phyloP scores from a whole-genome alignment of 1,139 yeast species.

The Pichia sp. region DNA sequence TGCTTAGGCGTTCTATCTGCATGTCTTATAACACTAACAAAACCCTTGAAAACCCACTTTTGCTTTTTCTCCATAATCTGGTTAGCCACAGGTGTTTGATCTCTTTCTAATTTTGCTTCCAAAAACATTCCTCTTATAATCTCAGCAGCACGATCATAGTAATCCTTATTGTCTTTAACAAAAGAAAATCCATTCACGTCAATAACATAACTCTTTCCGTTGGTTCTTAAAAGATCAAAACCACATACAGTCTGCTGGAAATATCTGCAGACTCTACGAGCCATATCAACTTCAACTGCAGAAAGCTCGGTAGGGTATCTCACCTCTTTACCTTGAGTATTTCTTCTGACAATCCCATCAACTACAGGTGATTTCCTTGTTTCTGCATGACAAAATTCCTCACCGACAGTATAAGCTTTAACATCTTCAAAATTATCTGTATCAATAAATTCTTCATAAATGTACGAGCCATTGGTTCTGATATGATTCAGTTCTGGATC shows the following conservation, averaged over 20 bases:
- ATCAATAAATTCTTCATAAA: slow-evolving; percentile 94
- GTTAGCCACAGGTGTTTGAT: slow-evolving; percentile 9
- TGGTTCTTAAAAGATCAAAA: slow-evolving; percentile 84
- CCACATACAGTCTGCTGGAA: slow-evolving; percentile 98
- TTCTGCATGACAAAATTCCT: slow-evolving; percentile 89
- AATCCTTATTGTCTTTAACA: slow-evolving; percentile 84
- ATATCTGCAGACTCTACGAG: slow-evolving; percentile 60
- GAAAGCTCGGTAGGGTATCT: slow-evolving; percentile 79
- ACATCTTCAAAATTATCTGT: slow-evolving; percentile 98
- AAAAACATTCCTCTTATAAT: slow-evolving; percentile 71
- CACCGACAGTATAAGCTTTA: slow-evolving; percentile 96
- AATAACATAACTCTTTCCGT: slow-evolving; percentile 84
- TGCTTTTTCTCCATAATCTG: slow-evolving; percentile 59
- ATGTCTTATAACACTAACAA: slow-evolving; percentile 87
- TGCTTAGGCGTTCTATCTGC: slow-evolving; percentile 99
- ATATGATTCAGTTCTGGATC: slow-evolving; percentile 73
- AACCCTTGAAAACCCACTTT: slow-evolving; percentile 94
- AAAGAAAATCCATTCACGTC: slow-evolving; percentile 98
- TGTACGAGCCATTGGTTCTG: slow-evolving; percentile 83
- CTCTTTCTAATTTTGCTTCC: slow-evolving; percentile 40
- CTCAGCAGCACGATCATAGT: slow-evolving; percentile 77
- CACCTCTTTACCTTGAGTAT: slow-evolving; percentile 95
- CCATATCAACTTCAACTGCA: slow-evolving; percentile 71
- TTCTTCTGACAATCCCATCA: slow-evolving; percentile 95
- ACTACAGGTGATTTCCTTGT: slow-evolving; percentile 98